A percentile compares a stretch with the other conserved stretches of the same genome.
phyloP scores from a whole-genome alignment of 2,329 filamentous ascomycete genomes.

The Pseudogymnoascus sp. region DNA sequence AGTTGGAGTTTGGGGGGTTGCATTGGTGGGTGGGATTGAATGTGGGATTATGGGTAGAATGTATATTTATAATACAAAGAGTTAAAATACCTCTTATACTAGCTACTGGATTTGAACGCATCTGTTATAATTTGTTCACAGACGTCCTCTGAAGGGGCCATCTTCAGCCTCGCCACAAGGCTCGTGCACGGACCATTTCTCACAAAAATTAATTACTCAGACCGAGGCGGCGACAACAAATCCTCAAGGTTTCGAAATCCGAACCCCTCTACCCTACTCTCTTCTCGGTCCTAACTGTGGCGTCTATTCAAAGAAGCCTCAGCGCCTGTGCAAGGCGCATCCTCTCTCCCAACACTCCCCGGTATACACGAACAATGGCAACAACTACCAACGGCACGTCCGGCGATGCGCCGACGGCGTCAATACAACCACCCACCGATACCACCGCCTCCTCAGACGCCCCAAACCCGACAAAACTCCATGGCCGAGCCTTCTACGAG shows the following conservation, averaged over 20 bases:
- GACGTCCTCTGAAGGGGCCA: not conserved
- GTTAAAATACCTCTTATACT: not conserved
- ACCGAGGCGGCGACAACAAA: not conserved
- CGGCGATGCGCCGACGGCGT: not conserved
- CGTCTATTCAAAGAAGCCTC: not conserved
- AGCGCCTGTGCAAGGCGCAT: not conserved
- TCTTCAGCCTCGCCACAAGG: not conserved
- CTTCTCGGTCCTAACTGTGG: not conserved
- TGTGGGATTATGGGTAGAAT: not conserved
- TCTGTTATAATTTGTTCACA: not conserved
- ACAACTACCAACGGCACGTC: not conserved
- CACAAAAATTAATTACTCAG: not conserved
- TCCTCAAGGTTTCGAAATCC: not conserved
- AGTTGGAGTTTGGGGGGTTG: not conserved
- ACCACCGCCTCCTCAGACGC: not conserved
- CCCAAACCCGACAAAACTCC: constrained; percentile 46
- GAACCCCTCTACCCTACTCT: not conserved
- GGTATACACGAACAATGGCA: not conserved
- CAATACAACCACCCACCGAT: not conserved
- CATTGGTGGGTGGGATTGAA: not conserved
- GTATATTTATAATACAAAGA: not conserved
- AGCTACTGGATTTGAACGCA: not conserved
- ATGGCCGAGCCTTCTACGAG: constrained; percentile 87
- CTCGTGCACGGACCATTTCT: not conserved
- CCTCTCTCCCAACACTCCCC: not conserved